phyloP scores from a whole-genome alignment of 148 eudicot genomes.

The Arctostaphylos glauca region DNA sequence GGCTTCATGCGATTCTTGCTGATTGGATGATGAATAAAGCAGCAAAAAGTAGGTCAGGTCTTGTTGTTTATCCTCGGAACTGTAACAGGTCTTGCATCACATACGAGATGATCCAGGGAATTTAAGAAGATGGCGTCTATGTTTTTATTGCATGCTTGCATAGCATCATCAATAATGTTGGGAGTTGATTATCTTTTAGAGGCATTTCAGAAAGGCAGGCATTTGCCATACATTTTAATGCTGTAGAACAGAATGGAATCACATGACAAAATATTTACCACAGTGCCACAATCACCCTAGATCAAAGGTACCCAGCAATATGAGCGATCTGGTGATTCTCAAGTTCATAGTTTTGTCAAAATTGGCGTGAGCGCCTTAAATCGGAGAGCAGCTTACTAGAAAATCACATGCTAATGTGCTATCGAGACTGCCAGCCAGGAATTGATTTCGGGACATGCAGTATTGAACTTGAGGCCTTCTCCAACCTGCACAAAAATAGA shows the following conservation, averaged over 20 bases:
- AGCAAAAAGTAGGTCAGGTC: neutral
- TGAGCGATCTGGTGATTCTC: neutral
- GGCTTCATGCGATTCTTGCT: too few species aligned
- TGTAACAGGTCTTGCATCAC: neutral
- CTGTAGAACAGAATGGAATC: neutral
- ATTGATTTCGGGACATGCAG: slow-evolving; percentile 38
- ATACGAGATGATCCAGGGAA: neutral
- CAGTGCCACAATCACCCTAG: neutral
- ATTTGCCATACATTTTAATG: neutral
- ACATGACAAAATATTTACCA: neutral
- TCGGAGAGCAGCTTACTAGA: slow-evolving; percentile 13
- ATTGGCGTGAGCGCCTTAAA: neutral
- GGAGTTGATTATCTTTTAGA: neutral
- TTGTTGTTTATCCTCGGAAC: slow-evolving; percentile 2
- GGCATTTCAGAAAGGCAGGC: neutral
- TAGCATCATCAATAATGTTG: neutral
- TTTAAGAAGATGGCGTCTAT: neutral
- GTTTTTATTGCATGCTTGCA: neutral
- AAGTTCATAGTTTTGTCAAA: neutral
- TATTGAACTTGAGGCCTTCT: slow-evolving; percentile 32
- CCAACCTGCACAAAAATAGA: slow-evolving; percentile 35
- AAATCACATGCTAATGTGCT: slow-evolving; percentile 4
- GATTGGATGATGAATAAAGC: too few species aligned
- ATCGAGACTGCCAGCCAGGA: slow-evolving; percentile 47
- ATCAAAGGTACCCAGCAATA: neutral